Evolutionary conservation across 257 asterid genomes (phyloP).

Genomic region (Penstemon barbatus): DNA sequence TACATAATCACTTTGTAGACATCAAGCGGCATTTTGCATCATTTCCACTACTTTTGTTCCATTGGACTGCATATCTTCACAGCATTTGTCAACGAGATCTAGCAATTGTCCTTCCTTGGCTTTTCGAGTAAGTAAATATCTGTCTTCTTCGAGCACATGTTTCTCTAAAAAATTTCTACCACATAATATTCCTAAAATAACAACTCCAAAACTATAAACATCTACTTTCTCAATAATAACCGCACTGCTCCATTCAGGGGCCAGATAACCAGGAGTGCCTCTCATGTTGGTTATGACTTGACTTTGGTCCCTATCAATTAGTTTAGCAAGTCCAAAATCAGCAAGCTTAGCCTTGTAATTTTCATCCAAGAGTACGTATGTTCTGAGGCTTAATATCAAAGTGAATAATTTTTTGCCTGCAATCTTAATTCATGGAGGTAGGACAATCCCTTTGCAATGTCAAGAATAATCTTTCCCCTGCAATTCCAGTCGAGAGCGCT

Average conservation of each 20-base stretch:
- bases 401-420: too few species aligned
- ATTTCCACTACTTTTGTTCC: neutral
- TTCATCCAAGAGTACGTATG: too few species aligned
- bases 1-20: neutral
- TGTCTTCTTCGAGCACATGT: too few species aligned
- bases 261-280: too few species aligned
- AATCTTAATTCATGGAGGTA: slow-evolving; percentile 22
- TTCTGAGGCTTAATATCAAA: too few species aligned
- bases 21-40: slow-evolving; percentile 5
- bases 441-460: slow-evolving; percentile 36
- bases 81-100: slow-evolving; percentile 22
- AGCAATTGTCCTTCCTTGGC: neutral
- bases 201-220: too few species aligned
- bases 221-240: slow-evolving; percentile 16
- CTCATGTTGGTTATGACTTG: slow-evolving; percentile 32
- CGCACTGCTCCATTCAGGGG: too few species aligned
- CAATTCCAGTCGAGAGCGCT: slow-evolving; percentile 28
- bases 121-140: neutral
- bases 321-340: slow-evolving; percentile 40
- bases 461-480: slow-evolving; percentile 31
- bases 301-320: slow-evolving; percentile 33
- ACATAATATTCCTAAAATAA: too few species aligned
- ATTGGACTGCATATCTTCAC: neutral
- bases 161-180: too few species aligned
- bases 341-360: slow-evolving; percentile 33